Base-by-base conservation (phyloP, 192 early-diverging fungal genomes). In the Coemansia sp. region DNA sequence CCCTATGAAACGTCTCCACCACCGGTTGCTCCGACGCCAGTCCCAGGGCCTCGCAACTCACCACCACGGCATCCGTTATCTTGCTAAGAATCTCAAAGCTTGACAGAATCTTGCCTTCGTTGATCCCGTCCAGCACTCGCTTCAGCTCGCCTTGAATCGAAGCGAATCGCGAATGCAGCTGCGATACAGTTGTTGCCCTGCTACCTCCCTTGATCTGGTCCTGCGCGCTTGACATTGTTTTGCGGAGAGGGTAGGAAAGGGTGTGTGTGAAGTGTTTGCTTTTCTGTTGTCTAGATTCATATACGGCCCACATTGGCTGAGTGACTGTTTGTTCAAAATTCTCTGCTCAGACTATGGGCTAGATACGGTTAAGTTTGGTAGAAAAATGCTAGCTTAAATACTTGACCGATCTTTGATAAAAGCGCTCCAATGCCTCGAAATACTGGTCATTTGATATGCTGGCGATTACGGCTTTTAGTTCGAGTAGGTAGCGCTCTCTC, bases 71-170 rank as follows among this genome's bases (percentile, higher is more conserved):
- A 30, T 83, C 84, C 2, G 88, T 90, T 0, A 86, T 76, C 38
- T 82, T 71, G 61, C 84, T 87, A 27, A 90, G 79, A n/a, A 85
- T 87, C 19, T 88, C 86, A 69, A 90, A 88, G 64, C 86, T 86
- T 64, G 83, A 82, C 11, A 86, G 81, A 15, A 88, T 82, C 37
- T 83, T 80, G 0, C 85, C 84, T 10, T 69, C 68, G 62, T 84
- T 81, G 45, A 90, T 83, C 63, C 84, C 83, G 25, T 87, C 86
- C 13, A 90, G 67, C 7, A 84, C 85, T 1, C 83, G 83, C 54
- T 88, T 88, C 20, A 90, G 76, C 59, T 88, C 82, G 59, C 74
- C 75, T 44, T 88, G 88, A 37, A 89, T 87, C 40, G 73, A 70
- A 15, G 77, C 77, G 60, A 80, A 74, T 22, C 68, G 73, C 23